Conservation (phyloP, 768 basidiomycete species). For the Aureoboletus auriporus region DNA sequence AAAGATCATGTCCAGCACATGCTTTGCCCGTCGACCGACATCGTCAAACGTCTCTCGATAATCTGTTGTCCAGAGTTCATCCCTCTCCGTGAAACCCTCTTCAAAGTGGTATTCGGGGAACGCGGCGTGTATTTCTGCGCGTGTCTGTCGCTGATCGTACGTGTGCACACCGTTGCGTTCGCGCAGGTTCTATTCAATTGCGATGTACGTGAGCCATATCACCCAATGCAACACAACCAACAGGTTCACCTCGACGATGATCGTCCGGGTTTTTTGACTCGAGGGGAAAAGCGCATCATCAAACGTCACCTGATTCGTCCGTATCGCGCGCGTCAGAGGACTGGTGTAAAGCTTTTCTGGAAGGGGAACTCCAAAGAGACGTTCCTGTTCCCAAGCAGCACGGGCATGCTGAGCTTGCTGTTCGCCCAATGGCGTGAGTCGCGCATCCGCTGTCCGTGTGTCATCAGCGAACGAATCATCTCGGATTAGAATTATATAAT, state of each 20-base stretch:
- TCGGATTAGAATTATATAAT: too few relatives aligned
- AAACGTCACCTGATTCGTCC: conserved; percentile 55
- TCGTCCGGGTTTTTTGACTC: conserved; percentile 22
- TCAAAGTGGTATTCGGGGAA: conserved; percentile 51
- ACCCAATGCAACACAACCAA: neutral
- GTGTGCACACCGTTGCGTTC: conserved; percentile 67
- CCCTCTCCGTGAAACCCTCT: conserved; percentile 53
- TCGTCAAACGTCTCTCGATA: conserved; percentile 20
- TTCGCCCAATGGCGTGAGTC: conserved; percentile 55
- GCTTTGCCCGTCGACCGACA: conserved; percentile 43
- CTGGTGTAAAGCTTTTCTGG: conserved; percentile 28
- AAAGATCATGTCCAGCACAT: conserved; percentile 57
- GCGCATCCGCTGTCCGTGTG: conserved; percentile 32
- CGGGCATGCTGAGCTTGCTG: conserved; percentile 43
- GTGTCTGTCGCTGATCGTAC: conserved; percentile 61
- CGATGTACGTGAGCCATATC: neutral
- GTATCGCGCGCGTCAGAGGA: conserved; percentile 58
- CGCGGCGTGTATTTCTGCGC: conserved; percentile 39
- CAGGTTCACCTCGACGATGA: conserved; percentile 52
- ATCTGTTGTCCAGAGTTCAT: conserved; percentile 49
- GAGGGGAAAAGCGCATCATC: conserved; percentile 29
- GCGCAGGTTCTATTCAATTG: conserved; percentile 59
- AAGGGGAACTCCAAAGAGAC: conserved; percentile 11
- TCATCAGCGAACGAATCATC: too few relatives aligned
- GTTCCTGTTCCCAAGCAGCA: conserved; percentile 14